phyloP scores from a whole-genome alignment of 805 yeast species.

The Candida rishiriensis region DNA sequence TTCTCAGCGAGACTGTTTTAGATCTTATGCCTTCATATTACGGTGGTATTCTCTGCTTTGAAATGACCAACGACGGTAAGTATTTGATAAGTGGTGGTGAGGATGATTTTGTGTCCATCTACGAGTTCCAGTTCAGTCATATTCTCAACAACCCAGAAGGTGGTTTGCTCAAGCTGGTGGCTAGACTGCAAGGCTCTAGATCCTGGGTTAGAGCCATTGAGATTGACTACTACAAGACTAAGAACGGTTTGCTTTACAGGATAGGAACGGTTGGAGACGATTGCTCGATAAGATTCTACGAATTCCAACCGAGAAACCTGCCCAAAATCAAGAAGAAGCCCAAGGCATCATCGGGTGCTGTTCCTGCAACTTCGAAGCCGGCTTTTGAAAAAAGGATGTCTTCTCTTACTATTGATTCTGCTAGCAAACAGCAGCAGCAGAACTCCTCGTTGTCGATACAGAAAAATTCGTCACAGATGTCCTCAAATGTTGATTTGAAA shows the following conservation, averaged over 20 bases:
- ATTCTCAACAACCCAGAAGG: conserved; percentile 3
- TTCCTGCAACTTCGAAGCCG: conserved; percentile 7
- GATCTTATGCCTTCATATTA: conserved; percentile 63
- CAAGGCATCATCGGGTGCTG: conserved; percentile 1
- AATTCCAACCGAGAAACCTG: conserved; percentile 43
- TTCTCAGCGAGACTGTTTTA: conserved; percentile 36
- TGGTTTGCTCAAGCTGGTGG: conserved; percentile 24
- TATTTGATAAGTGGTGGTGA: conserved; percentile 50
- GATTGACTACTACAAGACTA: conserved; percentile 37
- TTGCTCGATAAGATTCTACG: conserved; percentile 48
- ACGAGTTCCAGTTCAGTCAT: conserved; percentile 28
- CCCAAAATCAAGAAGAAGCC: conserved; percentile 29
- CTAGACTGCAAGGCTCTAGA: conserved; percentile 41
- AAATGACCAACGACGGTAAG: conserved; percentile 44
- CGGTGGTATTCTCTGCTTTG: conserved; percentile 53
- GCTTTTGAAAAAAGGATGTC: conserved; percentile 11
- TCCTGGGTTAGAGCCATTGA: conserved; percentile 47
- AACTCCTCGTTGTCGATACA: no score
- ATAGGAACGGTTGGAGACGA: conserved; percentile 56
- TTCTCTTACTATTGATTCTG: conserved; percentile 10
- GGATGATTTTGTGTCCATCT: conserved; percentile 46
- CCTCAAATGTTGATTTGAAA: conserved; percentile 8
- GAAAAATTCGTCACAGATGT: not conserved
- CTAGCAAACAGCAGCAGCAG: not conserved
- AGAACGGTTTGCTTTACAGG: conserved; percentile 35